Base-by-base conservation (phyloP, 805 yeast species). In the Saturnispora gosingensis region DNA sequence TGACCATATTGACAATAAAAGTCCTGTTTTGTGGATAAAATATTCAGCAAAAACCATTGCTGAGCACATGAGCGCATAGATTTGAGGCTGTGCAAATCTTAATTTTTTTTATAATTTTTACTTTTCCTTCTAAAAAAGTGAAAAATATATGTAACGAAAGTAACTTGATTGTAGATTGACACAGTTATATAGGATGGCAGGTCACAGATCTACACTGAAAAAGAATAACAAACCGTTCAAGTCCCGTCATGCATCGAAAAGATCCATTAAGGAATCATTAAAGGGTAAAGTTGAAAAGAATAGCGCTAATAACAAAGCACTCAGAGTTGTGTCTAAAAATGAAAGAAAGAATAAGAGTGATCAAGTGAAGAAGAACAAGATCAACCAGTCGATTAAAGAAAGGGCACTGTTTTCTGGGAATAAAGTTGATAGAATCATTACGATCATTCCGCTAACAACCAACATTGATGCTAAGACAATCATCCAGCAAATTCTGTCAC, bases 161-260 rank as follows among this genome's bases (percentile, higher is more conserved):
- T 9, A 20, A 39, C n/a, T 16, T 24, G 6, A 7, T 18, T 40
- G 9, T 22, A 40, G 15, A 24, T 15, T 13, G 24, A 20, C 16
- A 15, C 34, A 15, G 9, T 13, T 15, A 1, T 34, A 30, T 3
- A 49, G 30, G 30, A 81, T 82, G 85, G 87, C 85, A 45, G 86
- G 86, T 60, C 98, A 93, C 66, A 78, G 98, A 65, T 75, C 91
- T 11, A 81, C 96, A 3, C 70, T 87, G 44, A 91, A 88, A 68
- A 83, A 82, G 63, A 82, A 82, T 46, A 96, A 91, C 62, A 93
- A 93, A 71, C 77, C 90, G 9, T 95, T 88, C 76, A 95, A 93
- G 66, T 80, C 96, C 2, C 85, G 83, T 64, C 99, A 93, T 72
- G 79, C 96, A 20, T 80, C 95, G 13, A 93, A 93, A 64, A 85